These are phyloP conservation scores for Senna siamea DNA, from an alignment of 306 rosid genomes.

Conservation along the genomic window DNA sequence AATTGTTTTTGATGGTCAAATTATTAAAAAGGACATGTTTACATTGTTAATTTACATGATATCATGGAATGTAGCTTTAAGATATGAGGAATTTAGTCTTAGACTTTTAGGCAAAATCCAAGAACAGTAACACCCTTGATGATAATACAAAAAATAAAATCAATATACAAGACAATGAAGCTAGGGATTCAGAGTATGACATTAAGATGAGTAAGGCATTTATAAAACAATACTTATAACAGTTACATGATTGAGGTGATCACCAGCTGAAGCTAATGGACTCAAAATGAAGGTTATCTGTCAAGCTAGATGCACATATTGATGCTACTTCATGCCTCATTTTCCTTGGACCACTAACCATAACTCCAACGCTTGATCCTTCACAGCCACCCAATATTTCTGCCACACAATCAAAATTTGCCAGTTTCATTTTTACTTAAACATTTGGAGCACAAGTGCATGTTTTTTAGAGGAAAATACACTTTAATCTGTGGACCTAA, in stretches of 20 bases:
- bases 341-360: conserved; percentile 57
- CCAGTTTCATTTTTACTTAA: not conserved
- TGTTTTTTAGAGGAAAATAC: not conserved
- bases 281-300: conserved; percentile 44
- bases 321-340: conserved; percentile 63
- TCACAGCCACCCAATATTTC: conserved; percentile 42
- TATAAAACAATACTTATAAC: not conserved
- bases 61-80: too few relatives aligned
- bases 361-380: conserved; percentile 56
- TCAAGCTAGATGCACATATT: conserved; percentile 43
- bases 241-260: not conserved
- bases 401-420: conserved; percentile 32
- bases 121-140: too few relatives aligned
- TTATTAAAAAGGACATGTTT: too few relatives aligned
- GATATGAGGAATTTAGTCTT: too few relatives aligned
- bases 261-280: conserved; percentile 62
- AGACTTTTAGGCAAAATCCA: too few relatives aligned
- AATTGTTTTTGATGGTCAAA: too few relatives aligned
- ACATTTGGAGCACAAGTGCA: not conserved
- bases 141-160: not conserved
- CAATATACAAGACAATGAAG: not conserved
- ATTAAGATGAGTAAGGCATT: not conserved
- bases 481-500: too few relatives aligned
- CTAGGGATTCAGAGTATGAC: not conserved
- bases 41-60: too few relatives aligned